A percentile compares a stretch with the other conserved stretches of the same genome.
These are phyloP conservation scores for Rhytidhysteron rufulum DNA, from an alignment of 2,329 filamentous ascomycete species.

Conservation along the genomic window DNA sequence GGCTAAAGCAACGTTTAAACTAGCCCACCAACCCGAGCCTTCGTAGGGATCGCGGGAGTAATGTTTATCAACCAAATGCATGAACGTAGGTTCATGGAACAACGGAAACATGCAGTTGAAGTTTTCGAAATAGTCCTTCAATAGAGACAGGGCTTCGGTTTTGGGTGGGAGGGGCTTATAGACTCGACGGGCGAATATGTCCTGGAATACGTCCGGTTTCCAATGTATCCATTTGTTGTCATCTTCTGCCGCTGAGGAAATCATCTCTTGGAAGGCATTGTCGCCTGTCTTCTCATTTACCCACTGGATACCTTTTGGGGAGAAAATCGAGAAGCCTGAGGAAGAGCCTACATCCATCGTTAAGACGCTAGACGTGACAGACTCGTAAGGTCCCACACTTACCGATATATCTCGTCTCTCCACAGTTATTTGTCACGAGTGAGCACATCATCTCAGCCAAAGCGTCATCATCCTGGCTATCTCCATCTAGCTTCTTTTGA, in stretches of 20 bases:
- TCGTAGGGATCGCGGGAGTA: slow-evolving; percentile 91
- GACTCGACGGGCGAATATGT: slow-evolving; percentile 80
- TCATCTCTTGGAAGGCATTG: slow-evolving; percentile 90
- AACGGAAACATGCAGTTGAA: slow-evolving; percentile 99
- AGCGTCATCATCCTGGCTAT: slow-evolving; percentile 66
- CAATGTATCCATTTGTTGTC: slow-evolving; percentile 96
- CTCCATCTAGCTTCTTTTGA: slow-evolving; percentile 48
- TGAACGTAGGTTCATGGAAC: slow-evolving; percentile 97
- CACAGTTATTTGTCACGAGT: slow-evolving; percentile 87
- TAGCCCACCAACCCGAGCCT: slow-evolving; percentile 97
- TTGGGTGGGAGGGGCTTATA: slow-evolving; percentile 82
- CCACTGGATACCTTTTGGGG: slow-evolving; percentile 96
- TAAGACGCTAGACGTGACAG: no score
- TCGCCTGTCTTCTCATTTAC: slow-evolving; percentile 98
- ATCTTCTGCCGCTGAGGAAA: slow-evolving; percentile 78
- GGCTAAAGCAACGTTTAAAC: slow-evolving; percentile 88
- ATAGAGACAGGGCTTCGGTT: slow-evolving; percentile 78
- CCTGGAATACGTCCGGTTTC: slow-evolving; percentile 96
- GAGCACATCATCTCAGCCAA: slow-evolving; percentile 99
- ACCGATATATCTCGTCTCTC: slow-evolving; percentile 96
- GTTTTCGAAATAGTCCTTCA: slow-evolving; percentile 95
- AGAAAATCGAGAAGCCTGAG: slow-evolving; percentile 98
- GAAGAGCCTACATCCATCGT: slow-evolving; percentile 84
- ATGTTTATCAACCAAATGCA: slow-evolving; percentile 92
- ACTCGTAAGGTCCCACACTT: no score